Evolutionary conservation across 176 grass and related monocot genomes (phyloP).

Genomic region (Oryza longistaminata): DNA sequence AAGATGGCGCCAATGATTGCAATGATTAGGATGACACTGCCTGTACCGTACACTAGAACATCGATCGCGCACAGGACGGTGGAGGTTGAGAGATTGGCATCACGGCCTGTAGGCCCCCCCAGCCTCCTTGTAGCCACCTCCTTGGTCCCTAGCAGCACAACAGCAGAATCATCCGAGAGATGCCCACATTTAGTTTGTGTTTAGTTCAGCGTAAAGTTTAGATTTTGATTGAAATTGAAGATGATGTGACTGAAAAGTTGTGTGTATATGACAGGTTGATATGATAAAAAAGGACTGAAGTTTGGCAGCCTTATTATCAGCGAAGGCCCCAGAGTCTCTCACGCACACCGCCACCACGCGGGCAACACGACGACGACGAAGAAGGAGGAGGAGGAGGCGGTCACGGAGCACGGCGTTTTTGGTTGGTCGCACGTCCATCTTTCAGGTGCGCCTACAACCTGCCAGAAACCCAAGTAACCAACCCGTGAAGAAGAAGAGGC

Average conservation of each 20-base stretch:
- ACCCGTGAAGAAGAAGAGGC: background rate
- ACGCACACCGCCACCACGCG: background rate
- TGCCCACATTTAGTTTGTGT: too few relatives aligned
- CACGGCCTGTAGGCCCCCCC: conserved; percentile 16
- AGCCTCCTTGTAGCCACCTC: background rate
- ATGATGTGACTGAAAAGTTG: too few relatives aligned
- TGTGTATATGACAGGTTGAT: too few relatives aligned
- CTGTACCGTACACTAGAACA: background rate
- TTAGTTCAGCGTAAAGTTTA: too few relatives aligned
- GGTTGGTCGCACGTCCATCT: conserved; percentile 34
- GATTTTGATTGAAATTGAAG: too few relatives aligned
- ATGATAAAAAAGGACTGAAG: too few relatives aligned
- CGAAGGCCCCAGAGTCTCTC: background rate
- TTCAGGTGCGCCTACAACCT: conserved; percentile 12
- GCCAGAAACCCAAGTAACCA: background rate
- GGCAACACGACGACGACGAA: background rate
- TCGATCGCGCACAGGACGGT: background rate
- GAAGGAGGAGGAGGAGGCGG: background rate
- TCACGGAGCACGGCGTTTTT: background rate
- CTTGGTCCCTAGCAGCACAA: background rate
- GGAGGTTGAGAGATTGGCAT: conserved; percentile 51
- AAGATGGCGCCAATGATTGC: conserved; percentile 55
- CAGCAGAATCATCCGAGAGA: conserved; percentile 18
- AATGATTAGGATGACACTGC: conserved; percentile 39
- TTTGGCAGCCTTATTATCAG: too few relatives aligned